Percentiles rank a stretch among this genome's conserved stretches.
Evolutionary conservation across 257 asterid genomes (phyloP).

Genomic region (Salvia hispanica): DNA sequence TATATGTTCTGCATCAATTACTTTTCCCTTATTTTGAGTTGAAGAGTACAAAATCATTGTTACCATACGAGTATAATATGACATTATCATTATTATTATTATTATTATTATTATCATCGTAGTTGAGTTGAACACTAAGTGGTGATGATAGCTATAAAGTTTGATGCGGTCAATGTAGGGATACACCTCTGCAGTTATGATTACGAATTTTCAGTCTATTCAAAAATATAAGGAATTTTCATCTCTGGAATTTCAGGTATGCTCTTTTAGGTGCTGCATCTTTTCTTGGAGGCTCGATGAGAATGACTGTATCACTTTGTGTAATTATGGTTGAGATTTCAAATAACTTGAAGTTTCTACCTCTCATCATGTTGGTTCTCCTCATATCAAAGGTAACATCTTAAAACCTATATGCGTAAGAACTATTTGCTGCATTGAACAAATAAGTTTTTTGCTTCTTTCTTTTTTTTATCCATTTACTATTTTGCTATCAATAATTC

Average conservation of each 20-base stretch:
- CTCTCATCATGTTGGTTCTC: constrained; percentile 98
- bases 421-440: constrained; percentile 11
- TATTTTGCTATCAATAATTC: background rate
- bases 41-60: background rate
- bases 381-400: constrained; percentile 84
- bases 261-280: constrained; percentile 98
- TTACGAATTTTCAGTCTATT: constrained; percentile 20
- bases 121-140: constrained; percentile 9
- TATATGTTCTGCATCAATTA: background rate
- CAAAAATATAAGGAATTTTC: constrained; percentile 24
- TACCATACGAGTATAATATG: too few species aligned
- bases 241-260: constrained; percentile 58
- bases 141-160: constrained; percentile 16
- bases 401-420: constrained; percentile 11
- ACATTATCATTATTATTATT: too few species aligned
- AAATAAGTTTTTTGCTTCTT: constrained; percentile 9
- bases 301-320: constrained; percentile 98
- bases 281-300: constrained; percentile 99
- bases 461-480: background rate
- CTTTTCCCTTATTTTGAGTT: background rate
- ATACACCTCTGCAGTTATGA: background rate
- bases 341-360: constrained; percentile 86
- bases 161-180: background rate
- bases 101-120: too few species aligned
- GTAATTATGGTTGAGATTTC: constrained; percentile 98